A percentile compares a stretch with the other conserved stretches of the same genome.
phyloP scores from a whole-genome alignment of 1,284 basidiomycete genomes.

The Leucoagaricus sp. region DNA sequence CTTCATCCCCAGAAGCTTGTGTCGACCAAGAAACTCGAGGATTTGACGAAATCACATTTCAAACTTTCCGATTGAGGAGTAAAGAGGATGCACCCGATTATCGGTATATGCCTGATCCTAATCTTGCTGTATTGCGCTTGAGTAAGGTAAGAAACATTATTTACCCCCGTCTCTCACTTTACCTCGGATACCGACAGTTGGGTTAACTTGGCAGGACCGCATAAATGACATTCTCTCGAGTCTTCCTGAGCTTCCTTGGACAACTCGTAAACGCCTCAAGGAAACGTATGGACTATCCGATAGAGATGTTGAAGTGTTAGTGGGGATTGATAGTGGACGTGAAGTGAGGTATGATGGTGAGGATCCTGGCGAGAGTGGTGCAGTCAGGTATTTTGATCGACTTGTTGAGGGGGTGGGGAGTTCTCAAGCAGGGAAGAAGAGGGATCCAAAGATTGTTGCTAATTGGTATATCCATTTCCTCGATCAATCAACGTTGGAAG shows the following conservation, averaged over 20 bases:
- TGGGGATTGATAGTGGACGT: constrained; percentile 67
- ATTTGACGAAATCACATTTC: constrained; percentile 81
- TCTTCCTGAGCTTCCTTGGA: constrained; percentile 82
- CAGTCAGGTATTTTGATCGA: constrained; percentile 76
- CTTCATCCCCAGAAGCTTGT: constrained; percentile 27
- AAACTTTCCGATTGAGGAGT: constrained; percentile 82
- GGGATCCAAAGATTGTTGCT: constrained; percentile 70
- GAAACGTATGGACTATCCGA: constrained; percentile 48
- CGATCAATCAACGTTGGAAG: neutral
- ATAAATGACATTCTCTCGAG: constrained; percentile 40
- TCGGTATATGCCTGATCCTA: constrained; percentile 98
- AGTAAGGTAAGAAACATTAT: constrained; percentile 43
- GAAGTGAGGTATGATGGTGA: constrained; percentile 67
- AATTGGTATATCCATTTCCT: constrained; percentile 69
- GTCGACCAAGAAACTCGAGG: constrained; percentile 90
- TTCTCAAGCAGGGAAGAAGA: constrained; percentile 21
- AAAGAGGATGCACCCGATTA: constrained; percentile 98
- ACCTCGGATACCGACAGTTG: neutral
- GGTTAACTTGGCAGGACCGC: constrained; percentile 1
- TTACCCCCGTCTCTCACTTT: neutral
- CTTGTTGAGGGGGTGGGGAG: constrained; percentile 41
- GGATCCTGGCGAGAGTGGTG: constrained; percentile 35
- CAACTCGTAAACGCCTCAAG: constrained; percentile 62
- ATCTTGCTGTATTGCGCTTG: constrained; percentile 81
- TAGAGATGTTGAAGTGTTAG: constrained; percentile 75